Conservation (phyloP, 768 basidiomycete species). For the Auriculariales sp. region DNA sequence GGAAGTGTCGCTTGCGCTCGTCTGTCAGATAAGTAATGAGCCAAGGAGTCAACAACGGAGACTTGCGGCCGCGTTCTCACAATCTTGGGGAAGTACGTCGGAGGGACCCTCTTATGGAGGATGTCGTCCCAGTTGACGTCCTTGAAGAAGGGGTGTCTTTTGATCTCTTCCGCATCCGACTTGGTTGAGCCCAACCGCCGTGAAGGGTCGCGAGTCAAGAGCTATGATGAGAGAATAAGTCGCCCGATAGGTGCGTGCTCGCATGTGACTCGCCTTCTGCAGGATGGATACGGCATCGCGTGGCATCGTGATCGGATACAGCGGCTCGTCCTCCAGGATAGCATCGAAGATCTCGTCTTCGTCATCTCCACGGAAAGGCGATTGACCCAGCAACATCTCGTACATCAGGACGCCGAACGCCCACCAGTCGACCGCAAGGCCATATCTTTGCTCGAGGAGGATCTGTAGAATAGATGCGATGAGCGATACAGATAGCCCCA, state of each 20-base stretch:
- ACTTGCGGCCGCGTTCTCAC: constrained; percentile 33
- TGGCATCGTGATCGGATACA: constrained; percentile 99
- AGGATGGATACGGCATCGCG: constrained; percentile 90
- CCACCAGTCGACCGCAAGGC: constrained; percentile 99
- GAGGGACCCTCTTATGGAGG: constrained; percentile 91
- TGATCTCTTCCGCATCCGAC: constrained; percentile 92
- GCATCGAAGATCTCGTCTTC: constrained; percentile 99
- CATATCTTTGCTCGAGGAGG: constrained; percentile 96
- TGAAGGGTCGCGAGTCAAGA: constrained; percentile 80
- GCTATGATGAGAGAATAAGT: constrained; percentile 26
- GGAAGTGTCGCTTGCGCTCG: constrained; percentile 63
- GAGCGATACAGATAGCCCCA: not conserved
- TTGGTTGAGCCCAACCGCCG: constrained; percentile 86
- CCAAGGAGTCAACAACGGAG: constrained; percentile 2
- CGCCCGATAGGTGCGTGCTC: not conserved
- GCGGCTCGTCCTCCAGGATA: constrained; percentile 92
- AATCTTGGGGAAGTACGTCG: constrained; percentile 94
- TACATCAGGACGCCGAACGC: constrained; percentile 97
- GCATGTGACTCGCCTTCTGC: constrained; percentile 52
- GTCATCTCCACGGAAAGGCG: constrained; percentile 97
- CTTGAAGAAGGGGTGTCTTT: constrained; percentile 95
- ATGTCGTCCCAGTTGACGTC: constrained; percentile 96
- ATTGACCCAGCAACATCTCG: constrained; percentile 97
- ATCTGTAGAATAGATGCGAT: constrained; percentile 39
- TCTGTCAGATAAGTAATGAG: constrained; percentile 26